Evolutionary conservation across 2,329 filamentous ascomycete genomes (phyloP).

Genomic region (Fusarium ambrosium): DNA sequence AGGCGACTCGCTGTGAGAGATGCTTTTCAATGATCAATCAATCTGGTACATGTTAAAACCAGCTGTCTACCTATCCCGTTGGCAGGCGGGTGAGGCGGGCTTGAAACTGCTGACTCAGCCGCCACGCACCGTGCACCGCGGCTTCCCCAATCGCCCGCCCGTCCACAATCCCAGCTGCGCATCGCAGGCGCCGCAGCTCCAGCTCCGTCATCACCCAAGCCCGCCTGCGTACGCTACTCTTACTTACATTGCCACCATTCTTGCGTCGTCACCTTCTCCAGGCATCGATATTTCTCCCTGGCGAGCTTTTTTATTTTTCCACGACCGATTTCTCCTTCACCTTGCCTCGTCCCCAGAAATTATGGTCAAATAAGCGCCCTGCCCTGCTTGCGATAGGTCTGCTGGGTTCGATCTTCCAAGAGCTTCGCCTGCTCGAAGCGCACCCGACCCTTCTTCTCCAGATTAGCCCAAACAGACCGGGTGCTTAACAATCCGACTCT

Average conservation of each 20-base stretch:
- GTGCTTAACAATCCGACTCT: not conserved
- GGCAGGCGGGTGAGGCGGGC: not conserved
- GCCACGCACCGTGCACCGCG: conserved; percentile 11
- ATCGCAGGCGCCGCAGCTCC: conserved; percentile 13
- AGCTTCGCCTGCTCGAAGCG: conserved; percentile 27
- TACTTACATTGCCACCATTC: conserved; percentile 32
- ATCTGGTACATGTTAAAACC: not conserved
- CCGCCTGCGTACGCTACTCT: conserved; percentile 42
- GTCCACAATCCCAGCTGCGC: conserved; percentile 10
- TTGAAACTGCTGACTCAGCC: conserved; percentile 31
- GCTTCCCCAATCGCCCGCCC: not conserved
- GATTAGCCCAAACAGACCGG: not conserved
- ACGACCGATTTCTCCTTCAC: not conserved
- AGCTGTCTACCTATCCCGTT: not conserved
- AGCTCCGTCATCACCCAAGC: conserved; percentile 31
- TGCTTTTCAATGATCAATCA: not conserved
- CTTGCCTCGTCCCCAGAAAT: conserved; percentile 1
- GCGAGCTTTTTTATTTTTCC: not conserved
- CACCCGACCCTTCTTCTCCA: not conserved
- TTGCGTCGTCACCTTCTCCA: conserved; percentile 29
- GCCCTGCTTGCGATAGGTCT: conserved; percentile 25
- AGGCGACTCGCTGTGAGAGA: not conserved
- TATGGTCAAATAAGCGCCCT: conserved; percentile 38
- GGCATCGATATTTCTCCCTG: conserved; percentile 14
- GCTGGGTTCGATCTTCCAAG: conserved; percentile 37